Base-by-base conservation (phyloP, 805 yeast species). In the Candida ipomoeae region DNA sequence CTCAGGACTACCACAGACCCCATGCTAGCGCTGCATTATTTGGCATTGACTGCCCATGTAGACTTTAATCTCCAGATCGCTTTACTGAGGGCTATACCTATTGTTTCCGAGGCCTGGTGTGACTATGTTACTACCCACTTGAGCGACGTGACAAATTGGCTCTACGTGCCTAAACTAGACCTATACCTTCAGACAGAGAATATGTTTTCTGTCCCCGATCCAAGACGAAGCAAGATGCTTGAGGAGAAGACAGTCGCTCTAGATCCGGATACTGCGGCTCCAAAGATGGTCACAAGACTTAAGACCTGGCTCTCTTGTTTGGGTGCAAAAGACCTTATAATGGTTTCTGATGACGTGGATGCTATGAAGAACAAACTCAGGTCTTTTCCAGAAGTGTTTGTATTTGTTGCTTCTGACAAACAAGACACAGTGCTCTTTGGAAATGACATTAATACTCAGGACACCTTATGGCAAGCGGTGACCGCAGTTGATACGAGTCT, bases 21-120 rank as follows among this genome's bases (percentile, higher is more conserved):
- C 3, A 23, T 40, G 3, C 5, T 29, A 2, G 68, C 69, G 0
- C 62, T 68, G 3, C 67, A 67, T 46, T 63, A 57, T 46, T 53
- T 60, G 29, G 51, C 65, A 0, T 45, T 49, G 20, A 44, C 50
- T 3, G 60, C 56, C 15, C 37, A 47, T 8, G 51, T 48, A 11
- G 57, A 52, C 32, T 53, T 48, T 29, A 40, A 51, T 13, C 44
- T 62, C n/a, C 59, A 57, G 32, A 48, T 62, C 17, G 64, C 71
- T 3, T 50, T 69, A 29, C 62, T 64, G 57, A 55, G 65, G 15
- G 69, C 64, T 0, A 42, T 67, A 3, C 71, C 74, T 4, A 50
- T 70, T 3, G 53, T 70, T 13, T 55, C 60, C 20, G 42, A 50
- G 17, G 33, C 50, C 1, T 70, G 74, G 74, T 35, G 61, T 6